phyloP scores from a whole-genome alignment of 2,329 filamentous ascomycete genomes.

The Sporothrix mexicana region DNA sequence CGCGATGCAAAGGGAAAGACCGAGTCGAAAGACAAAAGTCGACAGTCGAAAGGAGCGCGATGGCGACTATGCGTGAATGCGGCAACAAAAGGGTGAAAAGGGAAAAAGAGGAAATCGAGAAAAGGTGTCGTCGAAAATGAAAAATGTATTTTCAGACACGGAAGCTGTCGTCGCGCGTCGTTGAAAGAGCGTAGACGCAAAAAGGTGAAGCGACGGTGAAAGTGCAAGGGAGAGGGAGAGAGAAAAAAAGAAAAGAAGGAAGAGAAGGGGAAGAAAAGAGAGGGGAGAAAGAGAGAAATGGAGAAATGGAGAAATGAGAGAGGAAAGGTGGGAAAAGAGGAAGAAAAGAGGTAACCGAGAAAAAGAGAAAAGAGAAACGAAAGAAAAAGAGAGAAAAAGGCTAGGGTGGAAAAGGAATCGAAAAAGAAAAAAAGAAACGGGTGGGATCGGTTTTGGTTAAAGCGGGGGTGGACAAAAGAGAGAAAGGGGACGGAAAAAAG shows the following conservation, averaged over 20 bases:
- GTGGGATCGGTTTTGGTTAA: slow-evolving; percentile 22
- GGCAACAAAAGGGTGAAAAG: background rate
- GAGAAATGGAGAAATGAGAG: background rate
- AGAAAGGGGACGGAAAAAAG: slow-evolving; percentile 17
- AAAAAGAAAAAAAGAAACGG: slow-evolving; percentile 16
- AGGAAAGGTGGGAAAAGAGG: background rate
- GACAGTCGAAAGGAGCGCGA: background rate
- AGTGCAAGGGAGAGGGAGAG: background rate
- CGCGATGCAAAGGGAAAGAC: slow-evolving; percentile 1
- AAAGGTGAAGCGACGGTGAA: background rate
- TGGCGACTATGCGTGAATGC: background rate
- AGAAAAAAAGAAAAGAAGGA: slow-evolving; percentile 10
- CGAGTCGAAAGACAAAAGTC: background rate
- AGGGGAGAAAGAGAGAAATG: slow-evolving; percentile 5
- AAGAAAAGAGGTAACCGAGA: background rate
- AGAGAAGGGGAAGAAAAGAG: background rate
- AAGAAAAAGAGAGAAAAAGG: slow-evolving; percentile 8
- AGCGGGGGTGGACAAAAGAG: slow-evolving; percentile 29
- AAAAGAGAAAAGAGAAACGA: slow-evolving; percentile 2
- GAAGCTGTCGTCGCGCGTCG: background rate
- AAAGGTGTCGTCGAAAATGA: background rate
- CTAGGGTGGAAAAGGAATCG: background rate
- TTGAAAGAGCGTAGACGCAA: slow-evolving; percentile 6
- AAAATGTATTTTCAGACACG: slow-evolving; percentile 8
- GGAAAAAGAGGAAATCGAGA: background rate